These are phyloP conservation scores for Solanum tarijense DNA, from an alignment of 257 asterid species.

Conservation along the genomic window DNA sequence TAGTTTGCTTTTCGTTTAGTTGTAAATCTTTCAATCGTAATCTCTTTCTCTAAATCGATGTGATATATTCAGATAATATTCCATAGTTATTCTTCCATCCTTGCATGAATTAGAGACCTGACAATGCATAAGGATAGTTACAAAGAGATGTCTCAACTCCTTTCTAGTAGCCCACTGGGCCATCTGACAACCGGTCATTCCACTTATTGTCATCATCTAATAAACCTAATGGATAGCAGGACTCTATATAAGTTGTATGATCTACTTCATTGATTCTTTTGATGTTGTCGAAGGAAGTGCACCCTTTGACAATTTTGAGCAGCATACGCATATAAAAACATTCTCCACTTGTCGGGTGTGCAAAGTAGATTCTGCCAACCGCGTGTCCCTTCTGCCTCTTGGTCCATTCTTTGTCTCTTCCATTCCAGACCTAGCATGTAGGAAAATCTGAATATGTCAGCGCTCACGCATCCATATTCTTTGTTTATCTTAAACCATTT, in stretches of 20 bases:
- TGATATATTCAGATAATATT: neutral
- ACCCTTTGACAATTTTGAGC: neutral
- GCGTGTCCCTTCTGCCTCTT: neutral
- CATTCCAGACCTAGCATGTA: neutral
- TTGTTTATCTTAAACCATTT: slow-evolving; percentile 4
- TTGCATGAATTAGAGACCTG: neutral
- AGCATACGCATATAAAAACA: neutral
- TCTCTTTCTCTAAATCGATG: too few relatives aligned
- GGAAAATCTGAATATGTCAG: neutral
- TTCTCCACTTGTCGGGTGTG: neutral
- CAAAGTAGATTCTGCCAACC: neutral
- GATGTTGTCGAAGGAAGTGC: neutral
- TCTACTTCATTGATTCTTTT: neutral
- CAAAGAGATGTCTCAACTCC: neutral
- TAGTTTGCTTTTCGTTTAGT: neutral
- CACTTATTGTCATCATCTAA: neutral
- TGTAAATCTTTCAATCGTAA: neutral
- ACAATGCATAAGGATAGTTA: neutral
- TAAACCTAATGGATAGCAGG: neutral
- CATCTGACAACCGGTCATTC: neutral
- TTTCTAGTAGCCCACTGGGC: neutral
- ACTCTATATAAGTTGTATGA: neutral
- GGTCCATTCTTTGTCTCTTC: neutral
- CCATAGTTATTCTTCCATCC: neutral
- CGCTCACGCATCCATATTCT: neutral